These are phyloP conservation scores for Tetracentron sinense DNA, from an alignment of 164 flowering plant genomes.

Conservation along the genomic window DNA sequence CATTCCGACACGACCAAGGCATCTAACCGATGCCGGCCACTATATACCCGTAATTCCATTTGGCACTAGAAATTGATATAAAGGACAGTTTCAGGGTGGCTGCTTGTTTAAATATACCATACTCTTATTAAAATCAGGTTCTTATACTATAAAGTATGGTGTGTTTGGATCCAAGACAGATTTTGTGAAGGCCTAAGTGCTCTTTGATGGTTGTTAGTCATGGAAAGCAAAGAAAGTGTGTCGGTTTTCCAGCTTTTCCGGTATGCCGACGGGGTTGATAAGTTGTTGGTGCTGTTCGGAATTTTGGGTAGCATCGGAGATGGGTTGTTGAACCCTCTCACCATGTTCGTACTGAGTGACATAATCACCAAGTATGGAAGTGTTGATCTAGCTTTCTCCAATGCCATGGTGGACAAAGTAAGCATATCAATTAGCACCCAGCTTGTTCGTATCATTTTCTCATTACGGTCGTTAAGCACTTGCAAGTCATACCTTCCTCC, in stretches of 20 bases:
- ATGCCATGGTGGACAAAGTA: slow-evolving; percentile 38
- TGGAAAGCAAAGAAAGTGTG: slow-evolving; percentile 36
- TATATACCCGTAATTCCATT: not conserved
- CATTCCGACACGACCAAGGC: slow-evolving; percentile 4
- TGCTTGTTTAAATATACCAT: not conserved
- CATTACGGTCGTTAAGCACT: not conserved
- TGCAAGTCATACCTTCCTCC: not conserved
- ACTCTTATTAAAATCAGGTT: too few relatives aligned
- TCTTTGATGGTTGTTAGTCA: not conserved
- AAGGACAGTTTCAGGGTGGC: not conserved
- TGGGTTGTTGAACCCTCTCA: slow-evolving; percentile 47
- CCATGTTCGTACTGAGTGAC: slow-evolving; percentile 40
- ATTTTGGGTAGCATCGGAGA: slow-evolving; percentile 57
- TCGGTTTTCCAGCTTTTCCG: slow-evolving; percentile 27
- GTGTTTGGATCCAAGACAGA: too few relatives aligned
- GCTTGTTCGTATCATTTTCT: not conserved
- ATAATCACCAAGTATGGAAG: slow-evolving; percentile 37
- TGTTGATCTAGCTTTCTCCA: slow-evolving; percentile 16
- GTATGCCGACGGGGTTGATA: slow-evolving; percentile 48
- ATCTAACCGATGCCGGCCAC: slow-evolving; percentile 5
- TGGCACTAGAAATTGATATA: not conserved
- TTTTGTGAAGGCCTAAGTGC: too few relatives aligned
- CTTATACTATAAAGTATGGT: too few relatives aligned
- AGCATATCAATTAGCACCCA: not conserved
- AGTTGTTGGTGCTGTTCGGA: slow-evolving; percentile 42